Evolutionary conservation across 805 yeast genomes (phyloP).

Genomic region (Cyberlindnera xylosilytica): DNA sequence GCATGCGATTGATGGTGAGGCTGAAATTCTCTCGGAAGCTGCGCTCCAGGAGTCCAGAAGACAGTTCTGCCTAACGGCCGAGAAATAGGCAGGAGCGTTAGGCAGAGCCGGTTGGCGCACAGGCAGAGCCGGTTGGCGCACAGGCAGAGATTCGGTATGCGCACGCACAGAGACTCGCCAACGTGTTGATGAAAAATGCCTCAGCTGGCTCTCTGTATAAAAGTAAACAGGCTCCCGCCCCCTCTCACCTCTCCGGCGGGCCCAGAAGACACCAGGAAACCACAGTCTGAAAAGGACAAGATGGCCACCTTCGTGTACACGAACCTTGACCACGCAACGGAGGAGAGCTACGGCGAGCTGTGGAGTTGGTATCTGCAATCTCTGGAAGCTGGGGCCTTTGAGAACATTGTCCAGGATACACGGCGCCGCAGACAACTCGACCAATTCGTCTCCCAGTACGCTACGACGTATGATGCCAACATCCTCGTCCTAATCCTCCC

Average conservation of each 20-base stretch:
- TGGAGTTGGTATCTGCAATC: conserved; percentile 21
- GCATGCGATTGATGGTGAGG: conserved; percentile 1
- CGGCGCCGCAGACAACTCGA: conserved; percentile 11
- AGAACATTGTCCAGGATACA: conserved; percentile 15
- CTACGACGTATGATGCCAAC: conserved; percentile 14
- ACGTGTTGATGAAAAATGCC: conserved; percentile 15
- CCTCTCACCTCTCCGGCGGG: neutral
- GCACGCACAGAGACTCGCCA: neutral
- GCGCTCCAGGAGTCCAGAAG: neutral
- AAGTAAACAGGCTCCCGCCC: neutral
- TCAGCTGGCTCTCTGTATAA: conserved; percentile 1
- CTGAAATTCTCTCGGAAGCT: conserved; percentile 15
- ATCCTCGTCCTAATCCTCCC: conserved; percentile 17
- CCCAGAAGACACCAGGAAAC: too few relatives aligned
- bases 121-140: neutral
- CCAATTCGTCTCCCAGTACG: conserved; percentile 13
- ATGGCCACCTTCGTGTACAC: conserved; percentile 19
- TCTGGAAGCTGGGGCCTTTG: conserved; percentile 19
- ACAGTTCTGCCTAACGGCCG: too few relatives aligned
- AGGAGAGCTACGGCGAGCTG: conserved; percentile 14
- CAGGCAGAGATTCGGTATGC: neutral
- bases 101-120: neutral
- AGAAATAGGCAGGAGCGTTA: too few relatives aligned
- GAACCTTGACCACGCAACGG: conserved; percentile 12
- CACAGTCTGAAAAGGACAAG: too few relatives aligned